Percentiles rank a stretch among this genome's conserved stretches.
Conservation (phyloP, 2,329 filamentous ascomycete genomes). For the Botryotinia narcissicola region DNA sequence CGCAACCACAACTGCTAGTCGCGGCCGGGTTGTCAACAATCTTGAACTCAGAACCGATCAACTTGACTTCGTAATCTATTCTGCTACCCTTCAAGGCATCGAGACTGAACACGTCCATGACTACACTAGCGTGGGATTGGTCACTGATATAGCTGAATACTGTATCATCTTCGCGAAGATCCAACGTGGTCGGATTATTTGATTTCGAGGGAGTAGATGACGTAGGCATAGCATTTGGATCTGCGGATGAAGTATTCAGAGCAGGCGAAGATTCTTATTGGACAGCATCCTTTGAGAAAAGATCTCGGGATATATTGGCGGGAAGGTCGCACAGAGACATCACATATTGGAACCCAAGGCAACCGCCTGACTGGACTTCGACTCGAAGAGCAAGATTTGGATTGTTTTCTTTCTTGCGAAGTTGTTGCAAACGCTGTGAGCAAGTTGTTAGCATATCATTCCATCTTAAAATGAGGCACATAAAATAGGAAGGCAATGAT, state of each 20-base stretch:
- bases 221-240: constrained; percentile 25
- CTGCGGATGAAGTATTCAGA: constrained; percentile 25
- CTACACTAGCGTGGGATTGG: constrained; percentile 68
- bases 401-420: constrained; percentile 58
- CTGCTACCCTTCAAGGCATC: constrained; percentile 91
- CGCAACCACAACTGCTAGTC: constrained; percentile 93
- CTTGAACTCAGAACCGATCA: constrained; percentile 95
- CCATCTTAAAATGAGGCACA: not conserved
- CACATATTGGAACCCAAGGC: constrained; percentile 96
- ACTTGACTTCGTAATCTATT: constrained; percentile 92
- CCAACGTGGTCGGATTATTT: constrained; percentile 35
- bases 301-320: constrained; percentile 24
- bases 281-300: not conserved
- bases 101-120: constrained; percentile 83
- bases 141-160: constrained; percentile 68
- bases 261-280: constrained; percentile 25
- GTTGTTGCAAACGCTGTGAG: constrained; percentile 48
- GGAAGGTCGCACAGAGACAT: constrained; percentile 77
- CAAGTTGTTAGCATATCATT: not conserved
- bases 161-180: constrained; percentile 73
- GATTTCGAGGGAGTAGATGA: not conserved
- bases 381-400: constrained; percentile 85
- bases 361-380: constrained; percentile 88
- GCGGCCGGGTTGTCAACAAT: constrained; percentile 90
- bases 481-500: constrained; percentile 26